Evolutionary conservation across 441 rosid genomes (phyloP).

Genomic region (Croton laevigatus): DNA sequence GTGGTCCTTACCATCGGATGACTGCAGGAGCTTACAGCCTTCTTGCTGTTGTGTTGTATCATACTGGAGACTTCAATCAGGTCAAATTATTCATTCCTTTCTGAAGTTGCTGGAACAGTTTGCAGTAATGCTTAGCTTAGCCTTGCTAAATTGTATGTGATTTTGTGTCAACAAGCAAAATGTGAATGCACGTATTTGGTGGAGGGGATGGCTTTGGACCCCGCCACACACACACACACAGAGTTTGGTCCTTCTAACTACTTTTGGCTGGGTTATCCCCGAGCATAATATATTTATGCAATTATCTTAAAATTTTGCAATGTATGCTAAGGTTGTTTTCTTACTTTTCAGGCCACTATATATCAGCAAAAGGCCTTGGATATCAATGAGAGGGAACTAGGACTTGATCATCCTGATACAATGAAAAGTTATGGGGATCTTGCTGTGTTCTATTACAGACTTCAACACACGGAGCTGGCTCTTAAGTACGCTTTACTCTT

Average conservation of each 20-base stretch:
- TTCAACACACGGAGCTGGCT: conserved; percentile 74
- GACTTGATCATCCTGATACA: conserved; percentile 91
- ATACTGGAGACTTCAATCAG: conserved; percentile 93
- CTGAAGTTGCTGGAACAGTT: conserved; percentile 5
- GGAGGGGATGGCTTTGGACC: no score
- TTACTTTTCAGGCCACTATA: conserved; percentile 50
- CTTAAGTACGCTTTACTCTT: conserved; percentile 42
- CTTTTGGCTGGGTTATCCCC: no score
- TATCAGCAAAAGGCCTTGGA: conserved; percentile 94
- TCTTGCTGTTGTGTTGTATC: conserved; percentile 91
- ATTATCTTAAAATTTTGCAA: conserved; percentile 1
- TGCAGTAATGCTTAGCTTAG: conserved; percentile 1
- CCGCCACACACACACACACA: no score
- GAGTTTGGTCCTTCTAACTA: no score
- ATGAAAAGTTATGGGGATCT: conserved; percentile 79
- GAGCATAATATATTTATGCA: not conserved
- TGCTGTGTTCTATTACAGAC: conserved; percentile 70
- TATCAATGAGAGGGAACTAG: conserved; percentile 94
- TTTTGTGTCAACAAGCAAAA: not conserved
- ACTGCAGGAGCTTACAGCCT: conserved; percentile 96
- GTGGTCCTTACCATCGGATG: conserved; percentile 88
- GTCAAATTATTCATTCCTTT: conserved; percentile 32
- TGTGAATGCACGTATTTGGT: no score
- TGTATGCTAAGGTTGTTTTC: conserved; percentile 19
- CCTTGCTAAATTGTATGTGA: conserved; percentile 7